phyloP scores from a whole-genome alignment of 2,329 filamentous ascomycete genomes.

The Xylaria sp. region DNA sequence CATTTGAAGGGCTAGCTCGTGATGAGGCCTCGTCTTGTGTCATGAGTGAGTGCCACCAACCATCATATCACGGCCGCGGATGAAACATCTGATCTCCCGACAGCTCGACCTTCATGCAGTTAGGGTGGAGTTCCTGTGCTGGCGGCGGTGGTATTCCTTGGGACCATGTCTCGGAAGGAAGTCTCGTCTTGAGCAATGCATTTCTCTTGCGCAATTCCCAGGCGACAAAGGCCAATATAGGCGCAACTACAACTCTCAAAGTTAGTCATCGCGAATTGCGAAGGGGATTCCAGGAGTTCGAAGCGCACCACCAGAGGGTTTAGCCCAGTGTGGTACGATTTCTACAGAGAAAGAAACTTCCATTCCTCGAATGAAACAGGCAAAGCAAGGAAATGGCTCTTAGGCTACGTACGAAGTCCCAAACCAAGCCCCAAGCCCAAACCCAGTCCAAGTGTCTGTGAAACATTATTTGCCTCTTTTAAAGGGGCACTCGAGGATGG shows the following conservation, averaged over 20 bases:
- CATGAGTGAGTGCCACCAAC: not conserved
- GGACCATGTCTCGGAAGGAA: not conserved
- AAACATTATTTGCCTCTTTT: slow-evolving; percentile 3
- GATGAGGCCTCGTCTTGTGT: no score
- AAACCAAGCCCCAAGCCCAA: slow-evolving; percentile 33
- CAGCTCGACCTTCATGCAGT: not conserved
- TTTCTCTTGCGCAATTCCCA: slow-evolving; percentile 34
- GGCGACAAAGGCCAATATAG: slow-evolving; percentile 29
- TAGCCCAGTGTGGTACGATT: not conserved
- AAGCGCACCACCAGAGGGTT: not conserved
- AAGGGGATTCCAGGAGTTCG: not conserved
- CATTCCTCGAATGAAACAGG: not conserved
- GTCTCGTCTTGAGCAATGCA: not conserved
- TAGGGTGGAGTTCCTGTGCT: not conserved
- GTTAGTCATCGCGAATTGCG: not conserved
- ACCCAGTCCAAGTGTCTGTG: slow-evolving; percentile 33
- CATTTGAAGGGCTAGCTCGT: not conserved
- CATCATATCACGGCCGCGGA: not conserved
- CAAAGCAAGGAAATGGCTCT: not conserved
- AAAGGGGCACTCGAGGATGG: not conserved
- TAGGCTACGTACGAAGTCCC: not conserved
- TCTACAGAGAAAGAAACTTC: not conserved
- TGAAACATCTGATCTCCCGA: slow-evolving; percentile 2
- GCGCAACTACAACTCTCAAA: slow-evolving; percentile 7
- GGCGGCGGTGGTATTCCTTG: not conserved